Percentiles rank a stretch among this genome's conserved stretches.
These are phyloP conservation scores for Podosphaera aphanis DNA, from an alignment of 2,329 filamentous ascomycete species.

Conservation along the genomic window DNA sequence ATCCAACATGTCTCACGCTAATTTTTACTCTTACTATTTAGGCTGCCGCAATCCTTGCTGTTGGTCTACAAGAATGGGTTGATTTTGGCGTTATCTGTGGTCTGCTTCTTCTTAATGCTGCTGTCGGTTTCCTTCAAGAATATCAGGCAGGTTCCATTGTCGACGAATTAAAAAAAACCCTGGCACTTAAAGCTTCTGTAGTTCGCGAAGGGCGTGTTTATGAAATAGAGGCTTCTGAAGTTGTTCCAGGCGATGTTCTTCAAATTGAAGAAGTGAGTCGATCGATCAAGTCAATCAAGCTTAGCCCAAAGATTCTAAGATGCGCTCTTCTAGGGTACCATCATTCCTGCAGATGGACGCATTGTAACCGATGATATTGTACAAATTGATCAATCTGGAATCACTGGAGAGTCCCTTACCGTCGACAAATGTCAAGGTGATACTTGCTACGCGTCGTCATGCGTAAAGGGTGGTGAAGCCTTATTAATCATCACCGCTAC, in stretches of 20 bases:
- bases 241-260: slow-evolving; percentile 76
- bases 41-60: slow-evolving; percentile 52
- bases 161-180: slow-evolving; percentile 73
- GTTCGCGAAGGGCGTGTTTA: slow-evolving; percentile 56
- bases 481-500: slow-evolving; percentile 64
- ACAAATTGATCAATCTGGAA: slow-evolving; percentile 78
- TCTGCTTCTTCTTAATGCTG: slow-evolving; percentile 62
- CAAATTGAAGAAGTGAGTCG: slow-evolving; percentile 49
- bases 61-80: slow-evolving; percentile 70
- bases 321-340: slow-evolving; percentile 36
- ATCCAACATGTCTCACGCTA: neutral
- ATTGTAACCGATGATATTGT: slow-evolving; percentile 68
- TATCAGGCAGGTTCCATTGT: slow-evolving; percentile 78
- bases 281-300: neutral
- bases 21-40: slow-evolving; percentile 8
- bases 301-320: neutral
- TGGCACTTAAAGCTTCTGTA: slow-evolving; percentile 70
- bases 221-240: slow-evolving; percentile 61
- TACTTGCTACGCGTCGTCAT: slow-evolving; percentile 62
- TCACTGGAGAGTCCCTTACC: slow-evolving; percentile 77
- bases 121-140: slow-evolving; percentile 72
- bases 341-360: slow-evolving; percentile 71
- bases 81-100: slow-evolving; percentile 82
- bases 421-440: slow-evolving; percentile 73
- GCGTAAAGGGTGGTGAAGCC: slow-evolving; percentile 74